Base-by-base conservation (phyloP, 2,329 filamentous ascomycete species). In the Alternaria longipes region DNA sequence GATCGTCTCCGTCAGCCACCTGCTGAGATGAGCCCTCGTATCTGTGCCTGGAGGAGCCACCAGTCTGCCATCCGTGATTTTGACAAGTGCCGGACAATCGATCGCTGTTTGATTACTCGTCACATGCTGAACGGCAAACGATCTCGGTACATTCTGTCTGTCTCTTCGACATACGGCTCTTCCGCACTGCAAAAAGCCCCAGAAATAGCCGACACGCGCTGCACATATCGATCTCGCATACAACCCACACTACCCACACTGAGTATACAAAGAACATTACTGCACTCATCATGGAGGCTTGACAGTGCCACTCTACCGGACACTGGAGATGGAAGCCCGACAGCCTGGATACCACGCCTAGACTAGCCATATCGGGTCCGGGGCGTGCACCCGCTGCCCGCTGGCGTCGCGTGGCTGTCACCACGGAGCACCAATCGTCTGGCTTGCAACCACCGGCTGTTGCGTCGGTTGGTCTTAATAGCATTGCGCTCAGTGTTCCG, bases 291-390 rank as follows among this genome's bases (percentile, higher is more conserved):
- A 73, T 71, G 68, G 65, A 70, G 72, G 74, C 71, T 66, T 73
- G 68, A 70, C 68, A 72, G 69, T 73, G 70, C 76, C 76, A 77
- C 70, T 68, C 65, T 70, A 68, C 66, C 75, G 74, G 72, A 74
- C 66, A 72, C 70, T 70, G 72, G 69, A 70, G 59, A 62, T 59
- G 57, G 59, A 63, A 41, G 55, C 68, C 75, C 75, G 73, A 66
- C 72, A 66, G 62, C 68, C 53, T 73, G 75, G 75, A 59, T 70
- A 63, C 64, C 71, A 74, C 74, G 70, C 67, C 57, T 54, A 32
- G 44, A 57, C 56, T 70, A 68, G 54, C 36, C 66, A 61, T 34
- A 59, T 70, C 66, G 53, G 53, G 70, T 60, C 63, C 67, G 66
- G 73, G 62, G 60, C 58, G 55, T 61, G 63, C 54, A 59, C 52